A percentile compares a stretch with the other conserved stretches of the same genome.
Evolutionary conservation across 441 rosid species (phyloP).

Genomic region (Mallotus japonicus): DNA sequence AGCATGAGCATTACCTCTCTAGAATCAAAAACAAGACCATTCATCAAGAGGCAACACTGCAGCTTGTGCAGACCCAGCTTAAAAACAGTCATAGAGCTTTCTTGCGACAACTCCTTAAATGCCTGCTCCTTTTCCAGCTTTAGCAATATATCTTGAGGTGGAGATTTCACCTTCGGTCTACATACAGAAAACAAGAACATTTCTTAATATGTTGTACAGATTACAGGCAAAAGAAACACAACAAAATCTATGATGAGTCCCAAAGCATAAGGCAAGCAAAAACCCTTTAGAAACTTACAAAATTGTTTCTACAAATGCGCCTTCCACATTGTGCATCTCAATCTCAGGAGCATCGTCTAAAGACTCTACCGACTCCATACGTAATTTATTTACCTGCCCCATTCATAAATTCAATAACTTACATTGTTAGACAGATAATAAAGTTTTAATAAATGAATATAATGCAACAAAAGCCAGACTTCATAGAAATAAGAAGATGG

Average conservation of each 20-base stretch:
- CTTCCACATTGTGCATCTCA: slow-evolving; percentile 90
- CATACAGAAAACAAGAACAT: slow-evolving; percentile 19
- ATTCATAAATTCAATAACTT: slow-evolving; percentile 19
- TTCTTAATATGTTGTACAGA: background rate
- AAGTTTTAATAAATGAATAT: background rate
- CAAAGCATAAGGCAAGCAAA: background rate
- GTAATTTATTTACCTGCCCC: slow-evolving; percentile 68
- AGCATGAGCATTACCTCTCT: slow-evolving; percentile 62
- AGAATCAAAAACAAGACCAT: slow-evolving; percentile 91
- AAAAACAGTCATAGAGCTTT: slow-evolving; percentile 81
- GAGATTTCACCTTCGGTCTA: slow-evolving; percentile 80
- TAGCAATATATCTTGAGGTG: slow-evolving; percentile 81
- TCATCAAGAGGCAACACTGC: slow-evolving; percentile 83
- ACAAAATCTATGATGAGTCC: background rate
- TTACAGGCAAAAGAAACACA: slow-evolving; percentile 10
- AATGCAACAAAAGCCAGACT: background rate
- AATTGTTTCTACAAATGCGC: slow-evolving; percentile 87
- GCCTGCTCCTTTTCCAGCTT: slow-evolving; percentile 79
- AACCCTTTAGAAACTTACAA: slow-evolving; percentile 51
- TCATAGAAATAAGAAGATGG: background rate
- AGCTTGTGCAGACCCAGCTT: slow-evolving; percentile 85
- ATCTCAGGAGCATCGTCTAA: slow-evolving; percentile 68
- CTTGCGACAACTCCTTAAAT: slow-evolving; percentile 57
- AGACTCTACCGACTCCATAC: slow-evolving; percentile 61
- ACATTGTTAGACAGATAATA: background rate